Evolutionary conservation across 257 asterid species (phyloP).

Genomic region (Salvia hispanica): DNA sequence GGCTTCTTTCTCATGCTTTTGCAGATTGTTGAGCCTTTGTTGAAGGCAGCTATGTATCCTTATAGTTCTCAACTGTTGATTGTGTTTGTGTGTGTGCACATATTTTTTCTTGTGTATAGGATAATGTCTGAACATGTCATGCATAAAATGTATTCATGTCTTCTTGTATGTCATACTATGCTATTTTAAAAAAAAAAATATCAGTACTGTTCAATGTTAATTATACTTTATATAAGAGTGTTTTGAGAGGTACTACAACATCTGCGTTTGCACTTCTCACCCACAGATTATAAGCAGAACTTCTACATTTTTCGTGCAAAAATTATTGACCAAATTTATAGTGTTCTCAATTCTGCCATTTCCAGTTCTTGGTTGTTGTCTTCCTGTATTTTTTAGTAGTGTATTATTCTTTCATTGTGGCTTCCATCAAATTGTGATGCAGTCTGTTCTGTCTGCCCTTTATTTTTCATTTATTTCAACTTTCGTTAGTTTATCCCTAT

Average conservation of each 20-base stretch:
- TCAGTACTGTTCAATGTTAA: not conserved
- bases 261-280: not conserved
- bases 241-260: not conserved
- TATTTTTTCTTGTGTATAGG: not conserved
- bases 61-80: slow-evolving; percentile 17
- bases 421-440: not conserved
- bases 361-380: not conserved
- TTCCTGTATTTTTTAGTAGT: not conserved
- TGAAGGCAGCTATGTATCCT: slow-evolving; percentile 94
- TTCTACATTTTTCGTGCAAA: not conserved
- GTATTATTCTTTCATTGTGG: not conserved
- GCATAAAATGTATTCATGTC: slow-evolving; percentile 2
- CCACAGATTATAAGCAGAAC: slow-evolving; percentile 13
- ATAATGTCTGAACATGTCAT: slow-evolving; percentile 6
- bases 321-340: not conserved
- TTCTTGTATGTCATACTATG: slow-evolving; percentile 10
- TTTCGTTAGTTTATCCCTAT: not conserved
- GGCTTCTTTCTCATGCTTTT: slow-evolving; percentile 31
- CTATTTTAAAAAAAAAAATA: not conserved
- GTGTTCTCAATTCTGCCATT: not conserved
- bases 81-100: not conserved
- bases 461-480: not conserved
- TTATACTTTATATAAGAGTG: not conserved
- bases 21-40: slow-evolving; percentile 90
- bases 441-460: not conserved